Evolutionary conservation across 2,329 filamentous ascomycete species (phyloP).

Genomic region (Colletotrichum aenigma): DNA sequence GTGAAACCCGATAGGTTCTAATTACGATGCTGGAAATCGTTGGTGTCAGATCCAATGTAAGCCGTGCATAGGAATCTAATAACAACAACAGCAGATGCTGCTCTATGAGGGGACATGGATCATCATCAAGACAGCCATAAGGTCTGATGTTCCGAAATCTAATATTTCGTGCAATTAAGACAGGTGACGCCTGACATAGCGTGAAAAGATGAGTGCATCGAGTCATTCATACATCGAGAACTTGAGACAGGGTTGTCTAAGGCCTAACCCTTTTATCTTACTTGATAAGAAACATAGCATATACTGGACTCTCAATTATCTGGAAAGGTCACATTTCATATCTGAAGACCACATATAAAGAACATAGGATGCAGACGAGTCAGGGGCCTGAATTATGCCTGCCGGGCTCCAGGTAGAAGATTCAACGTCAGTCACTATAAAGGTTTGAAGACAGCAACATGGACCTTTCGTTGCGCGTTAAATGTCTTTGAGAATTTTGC

Average conservation of each 20-base stretch:
- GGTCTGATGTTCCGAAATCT: too few species aligned
- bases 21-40: neutral
- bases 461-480: neutral
- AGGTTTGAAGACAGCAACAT: neutral
- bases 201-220: neutral
- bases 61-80: neutral
- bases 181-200: fast-evolving
- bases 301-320: neutral
- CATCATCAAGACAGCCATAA: neutral
- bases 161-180: neutral
- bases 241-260: neutral
- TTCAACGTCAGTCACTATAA: neutral
- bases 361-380: neutral
- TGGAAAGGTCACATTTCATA: neutral
- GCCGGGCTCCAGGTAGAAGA: neutral
- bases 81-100: neutral
- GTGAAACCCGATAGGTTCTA: neutral
- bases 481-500: neutral
- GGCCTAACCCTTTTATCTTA: neutral
- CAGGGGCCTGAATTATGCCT: neutral
- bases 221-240: neutral
- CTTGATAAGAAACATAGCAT: neutral
- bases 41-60: neutral
- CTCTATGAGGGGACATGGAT: neutral
- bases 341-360: neutral